Evolutionary conservation across 106 monocot genomes (phyloP).

Genomic region (Chionographis japonica): DNA sequence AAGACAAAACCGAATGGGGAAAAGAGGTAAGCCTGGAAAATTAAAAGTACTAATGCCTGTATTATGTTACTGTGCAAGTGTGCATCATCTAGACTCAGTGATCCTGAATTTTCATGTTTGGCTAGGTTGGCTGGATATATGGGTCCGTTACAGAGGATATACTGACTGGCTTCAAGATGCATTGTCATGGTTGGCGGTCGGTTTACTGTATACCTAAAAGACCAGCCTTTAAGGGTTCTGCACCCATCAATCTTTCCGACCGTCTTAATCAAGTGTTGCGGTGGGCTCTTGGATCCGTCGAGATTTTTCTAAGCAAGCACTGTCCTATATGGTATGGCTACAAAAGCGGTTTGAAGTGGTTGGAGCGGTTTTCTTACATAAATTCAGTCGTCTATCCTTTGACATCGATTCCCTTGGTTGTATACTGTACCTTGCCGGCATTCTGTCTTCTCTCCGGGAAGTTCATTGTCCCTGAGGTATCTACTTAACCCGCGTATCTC

Average conservation of each 20-base stretch:
- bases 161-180: too few relatives aligned
- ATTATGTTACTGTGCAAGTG: too few relatives aligned
- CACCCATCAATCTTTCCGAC: too few relatives aligned
- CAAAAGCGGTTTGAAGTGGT: neutral
- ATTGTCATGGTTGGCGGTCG: too few relatives aligned
- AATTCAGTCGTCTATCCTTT: conserved; percentile 27
- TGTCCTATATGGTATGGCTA: too few relatives aligned
- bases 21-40: conserved; percentile 11
- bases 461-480: conserved; percentile 26
- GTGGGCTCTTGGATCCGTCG: too few relatives aligned
- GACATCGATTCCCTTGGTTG: conserved; percentile 20
- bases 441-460: conserved; percentile 22
- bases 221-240: too few relatives aligned
- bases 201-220: too few relatives aligned
- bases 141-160: too few relatives aligned
- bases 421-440: conserved; percentile 25
- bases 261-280: too few relatives aligned
- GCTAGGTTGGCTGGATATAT: conserved; percentile 6
- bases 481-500: neutral
- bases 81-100: too few relatives aligned
- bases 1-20: conserved; percentile 30
- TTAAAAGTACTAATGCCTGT: neutral
- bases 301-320: too few relatives aligned
- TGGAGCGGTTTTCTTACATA: conserved; percentile 25
- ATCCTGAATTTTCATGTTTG: neutral